Evolutionary conservation across 257 asterid species (phyloP).

Genomic region (Nicotiana tabacum): DNA sequence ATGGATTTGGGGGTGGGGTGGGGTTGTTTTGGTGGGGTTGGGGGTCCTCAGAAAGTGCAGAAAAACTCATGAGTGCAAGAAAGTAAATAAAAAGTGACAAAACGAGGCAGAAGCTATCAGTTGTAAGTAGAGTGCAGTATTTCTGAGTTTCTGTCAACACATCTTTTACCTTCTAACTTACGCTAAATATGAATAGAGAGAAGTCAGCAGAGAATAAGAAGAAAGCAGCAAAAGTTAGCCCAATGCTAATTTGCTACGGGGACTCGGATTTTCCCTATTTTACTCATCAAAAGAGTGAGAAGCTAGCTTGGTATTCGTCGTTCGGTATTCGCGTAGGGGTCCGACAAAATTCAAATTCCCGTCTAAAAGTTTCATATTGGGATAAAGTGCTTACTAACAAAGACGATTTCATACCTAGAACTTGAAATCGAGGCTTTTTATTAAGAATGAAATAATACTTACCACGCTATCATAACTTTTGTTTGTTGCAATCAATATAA

Average conservation of each 20-base stretch:
- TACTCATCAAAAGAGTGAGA: background rate
- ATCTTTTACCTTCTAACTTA: slow-evolving; percentile 22
- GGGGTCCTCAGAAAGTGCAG: too few species aligned
- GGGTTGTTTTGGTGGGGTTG: too few species aligned
- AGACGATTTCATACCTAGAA: too few species aligned
- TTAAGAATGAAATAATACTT: too few species aligned
- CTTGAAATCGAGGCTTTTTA: too few species aligned
- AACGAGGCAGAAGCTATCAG: slow-evolving; percentile 14
- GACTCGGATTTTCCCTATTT: slow-evolving; percentile 6
- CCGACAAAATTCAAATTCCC: too few species aligned
- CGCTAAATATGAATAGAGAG: slow-evolving; percentile 17
- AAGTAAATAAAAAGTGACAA: slow-evolving; percentile 7
- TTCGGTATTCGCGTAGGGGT: too few species aligned
- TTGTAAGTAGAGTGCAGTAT: background rate
- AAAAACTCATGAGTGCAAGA: background rate
- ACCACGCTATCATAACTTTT: too few species aligned
- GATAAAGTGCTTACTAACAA: too few species aligned
- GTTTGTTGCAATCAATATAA: too few species aligned
- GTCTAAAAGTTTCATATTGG: fast-evolving
- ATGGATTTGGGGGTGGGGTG: too few species aligned
- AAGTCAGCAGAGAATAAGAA: background rate
- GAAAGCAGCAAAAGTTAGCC: background rate
- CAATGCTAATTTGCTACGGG: background rate
- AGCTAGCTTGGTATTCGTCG: too few species aligned
- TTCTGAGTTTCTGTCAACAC: background rate